phyloP scores from a whole-genome alignment of 305 asterid species.

The Fraxinus floribunda region DNA sequence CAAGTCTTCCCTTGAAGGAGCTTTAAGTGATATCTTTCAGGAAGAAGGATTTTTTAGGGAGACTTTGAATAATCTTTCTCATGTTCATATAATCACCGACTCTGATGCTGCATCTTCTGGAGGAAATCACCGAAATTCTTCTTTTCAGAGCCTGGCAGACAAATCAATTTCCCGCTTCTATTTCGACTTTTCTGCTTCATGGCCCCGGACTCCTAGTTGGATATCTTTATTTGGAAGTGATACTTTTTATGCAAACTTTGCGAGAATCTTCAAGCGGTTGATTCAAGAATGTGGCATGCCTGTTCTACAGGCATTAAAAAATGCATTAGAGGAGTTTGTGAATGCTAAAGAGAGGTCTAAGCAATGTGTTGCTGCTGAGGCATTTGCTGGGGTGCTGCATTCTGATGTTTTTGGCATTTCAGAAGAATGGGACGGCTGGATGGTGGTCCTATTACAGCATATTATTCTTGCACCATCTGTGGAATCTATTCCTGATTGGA shows the following conservation, averaged over 20 bases:
- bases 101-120: slow-evolving; percentile 70
- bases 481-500: slow-evolving; percentile 98
- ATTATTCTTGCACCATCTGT: slow-evolving; percentile 78
- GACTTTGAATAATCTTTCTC: slow-evolving; percentile 81
- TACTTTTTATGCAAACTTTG: slow-evolving; percentile 83
- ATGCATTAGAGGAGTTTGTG: slow-evolving; percentile 70
- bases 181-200: slow-evolving; percentile 95
- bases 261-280: slow-evolving; percentile 87
- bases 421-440: slow-evolving; percentile 97
- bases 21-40: slow-evolving; percentile 74
- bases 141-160: slow-evolving; percentile 88
- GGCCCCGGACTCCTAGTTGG: slow-evolving; percentile 99
- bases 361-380: slow-evolving; percentile 99
- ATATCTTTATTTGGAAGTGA: slow-evolving; percentile 83
- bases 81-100: slow-evolving; percentile 84
- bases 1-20: slow-evolving; percentile 86
- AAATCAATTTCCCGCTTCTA: slow-evolving; percentile 92
- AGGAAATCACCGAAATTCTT: slow-evolving; percentile 74
- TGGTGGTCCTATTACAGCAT: slow-evolving; percentile 66
- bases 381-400: slow-evolving; percentile 91
- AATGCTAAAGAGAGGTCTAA: slow-evolving; percentile 91
- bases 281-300: slow-evolving; percentile 96
- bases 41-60: slow-evolving; percentile 89
- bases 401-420: slow-evolving; percentile 82
- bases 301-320: slow-evolving; percentile 69